A percentile compares a stretch with the other conserved stretches of the same genome.
phyloP scores from a whole-genome alignment of 495 filamentous ascomycete species.

The Aspergillus coremiiformis region DNA sequence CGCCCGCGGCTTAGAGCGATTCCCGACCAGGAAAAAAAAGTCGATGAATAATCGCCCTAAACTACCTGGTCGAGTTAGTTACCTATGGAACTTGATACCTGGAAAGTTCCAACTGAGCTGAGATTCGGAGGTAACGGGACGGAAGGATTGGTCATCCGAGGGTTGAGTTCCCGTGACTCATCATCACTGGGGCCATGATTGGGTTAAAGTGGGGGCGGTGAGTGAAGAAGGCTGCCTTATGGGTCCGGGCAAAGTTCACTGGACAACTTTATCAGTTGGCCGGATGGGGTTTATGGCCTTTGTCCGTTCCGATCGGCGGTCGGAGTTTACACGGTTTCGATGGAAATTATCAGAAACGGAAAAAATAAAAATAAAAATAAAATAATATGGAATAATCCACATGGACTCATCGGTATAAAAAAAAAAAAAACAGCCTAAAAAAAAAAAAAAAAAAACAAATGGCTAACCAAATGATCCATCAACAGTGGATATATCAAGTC shows the following conservation, averaged over 20 bases:
- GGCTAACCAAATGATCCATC: background rate
- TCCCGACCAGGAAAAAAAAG: no score
- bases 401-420: background rate
- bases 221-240: background rate
- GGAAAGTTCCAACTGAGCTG: background rate
- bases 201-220: conserved; percentile 6
- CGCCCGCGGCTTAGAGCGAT: no score
- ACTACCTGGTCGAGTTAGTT: no score
- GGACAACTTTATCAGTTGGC: no score
- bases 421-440: conserved; percentile 1
- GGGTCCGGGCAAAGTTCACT: no score
- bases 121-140: conserved; percentile 2
- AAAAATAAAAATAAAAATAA: conserved; percentile 9
- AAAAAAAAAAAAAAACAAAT: conserved; percentile 1
- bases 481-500: conserved; percentile 6
- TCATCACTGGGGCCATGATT: background rate
- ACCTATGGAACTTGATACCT: background rate
- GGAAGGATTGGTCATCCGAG: conserved; percentile 18
- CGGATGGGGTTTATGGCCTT: conserved; percentile 5
- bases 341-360: conserved; percentile 4
- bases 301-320: conserved; percentile 11
- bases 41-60: conserved; percentile 1
- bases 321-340: conserved; percentile 10
- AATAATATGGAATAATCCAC: background rate
- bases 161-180: conserved; percentile 8